phyloP scores from a whole-genome alignment of 768 basidiomycete genomes.

The Phlegmacium glaucopus region DNA sequence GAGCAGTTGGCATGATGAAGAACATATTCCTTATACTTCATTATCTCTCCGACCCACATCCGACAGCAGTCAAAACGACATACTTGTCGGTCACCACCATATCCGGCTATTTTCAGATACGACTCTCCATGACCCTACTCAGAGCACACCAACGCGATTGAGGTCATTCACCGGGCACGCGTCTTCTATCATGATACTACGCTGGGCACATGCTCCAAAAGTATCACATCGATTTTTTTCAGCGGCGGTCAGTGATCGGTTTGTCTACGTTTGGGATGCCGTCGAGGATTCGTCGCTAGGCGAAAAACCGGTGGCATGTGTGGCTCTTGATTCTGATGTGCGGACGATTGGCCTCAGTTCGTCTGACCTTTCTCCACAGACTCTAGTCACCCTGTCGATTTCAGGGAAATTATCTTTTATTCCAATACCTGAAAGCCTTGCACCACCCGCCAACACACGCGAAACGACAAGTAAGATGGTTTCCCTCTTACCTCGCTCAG shows the following conservation, averaged over 20 bases:
- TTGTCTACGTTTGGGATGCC: slow-evolving; percentile 60
- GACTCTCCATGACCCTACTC: slow-evolving; percentile 22
- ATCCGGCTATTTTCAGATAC: slow-evolving; percentile 48
- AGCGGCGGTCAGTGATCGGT: slow-evolving; percentile 58
- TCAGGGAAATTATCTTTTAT: slow-evolving; percentile 59
- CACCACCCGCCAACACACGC: slow-evolving; percentile 34
- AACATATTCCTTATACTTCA: slow-evolving; percentile 54
- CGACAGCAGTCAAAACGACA: slow-evolving; percentile 36
- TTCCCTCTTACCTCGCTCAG: slow-evolving; percentile 52
- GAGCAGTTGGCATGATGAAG: slow-evolving; percentile 53
- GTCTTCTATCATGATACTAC: slow-evolving; percentile 47
- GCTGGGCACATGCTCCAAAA: slow-evolving; percentile 40
- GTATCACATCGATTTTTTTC: slow-evolving; percentile 51
- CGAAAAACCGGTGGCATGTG: slow-evolving; percentile 55
- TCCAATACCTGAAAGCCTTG: slow-evolving; percentile 46
- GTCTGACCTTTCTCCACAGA: slow-evolving; percentile 30
- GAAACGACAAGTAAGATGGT: slow-evolving; percentile 43
- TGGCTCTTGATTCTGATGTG: slow-evolving; percentile 65
- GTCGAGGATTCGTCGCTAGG: slow-evolving; percentile 31
- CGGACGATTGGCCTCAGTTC: slow-evolving; percentile 37
- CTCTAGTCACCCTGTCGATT: slow-evolving; percentile 52
- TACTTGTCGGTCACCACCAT: slow-evolving; percentile 59
- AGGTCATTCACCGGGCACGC: slow-evolving; percentile 66
- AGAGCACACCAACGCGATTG: slow-evolving; percentile 41
- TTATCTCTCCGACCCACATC: slow-evolving; percentile 40